These are phyloP conservation scores for Pseudozyma hubeiensis DNA, from an alignment of 1,284 basidiomycete species.

Conservation along the genomic window DNA sequence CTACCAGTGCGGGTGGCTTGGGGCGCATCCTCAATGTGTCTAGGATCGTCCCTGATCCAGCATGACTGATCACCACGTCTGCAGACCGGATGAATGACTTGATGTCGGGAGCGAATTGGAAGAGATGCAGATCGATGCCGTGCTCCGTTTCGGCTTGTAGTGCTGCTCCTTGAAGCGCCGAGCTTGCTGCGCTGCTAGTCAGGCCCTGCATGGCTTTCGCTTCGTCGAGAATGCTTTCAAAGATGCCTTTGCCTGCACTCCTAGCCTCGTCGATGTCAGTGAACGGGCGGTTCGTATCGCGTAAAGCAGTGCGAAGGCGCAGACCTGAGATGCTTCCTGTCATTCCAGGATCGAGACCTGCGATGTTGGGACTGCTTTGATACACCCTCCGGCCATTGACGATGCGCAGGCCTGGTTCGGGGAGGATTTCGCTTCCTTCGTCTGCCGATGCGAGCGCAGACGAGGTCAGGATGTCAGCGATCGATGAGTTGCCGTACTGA, in stretches of 20 bases:
- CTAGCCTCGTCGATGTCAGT: conserved; percentile 1
- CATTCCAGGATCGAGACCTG: conserved; percentile 38
- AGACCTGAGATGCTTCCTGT: conserved; percentile 41
- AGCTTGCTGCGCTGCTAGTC: neutral
- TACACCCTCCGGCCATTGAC: conserved; percentile 47
- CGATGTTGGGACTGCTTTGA: conserved; percentile 23
- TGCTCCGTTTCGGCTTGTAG: conserved; percentile 28
- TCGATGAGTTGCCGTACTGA: conserved; percentile 48
- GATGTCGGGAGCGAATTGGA: conserved; percentile 50
- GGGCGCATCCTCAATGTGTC: conserved; percentile 78
- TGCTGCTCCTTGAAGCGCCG: conserved; percentile 16
- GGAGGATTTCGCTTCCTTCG: conserved; percentile 37
- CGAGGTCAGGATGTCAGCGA: conserved; percentile 32
- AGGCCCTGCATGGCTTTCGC: conserved; percentile 26
- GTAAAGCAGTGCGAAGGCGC: conserved; percentile 12
- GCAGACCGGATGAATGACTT: conserved; percentile 73
- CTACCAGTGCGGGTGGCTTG: conserved; percentile 77
- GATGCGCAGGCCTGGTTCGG: conserved; percentile 44
- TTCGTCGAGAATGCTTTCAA: conserved; percentile 31
- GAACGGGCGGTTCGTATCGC: neutral
- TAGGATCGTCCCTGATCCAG: conserved; percentile 93
- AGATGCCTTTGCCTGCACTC: conserved; percentile 13
- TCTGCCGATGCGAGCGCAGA: conserved; percentile 33
- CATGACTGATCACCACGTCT: conserved; percentile 89
- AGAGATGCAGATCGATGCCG: conserved; percentile 43